Conservation (phyloP, 345 rosid species). For the Brassica rapa region DNA sequence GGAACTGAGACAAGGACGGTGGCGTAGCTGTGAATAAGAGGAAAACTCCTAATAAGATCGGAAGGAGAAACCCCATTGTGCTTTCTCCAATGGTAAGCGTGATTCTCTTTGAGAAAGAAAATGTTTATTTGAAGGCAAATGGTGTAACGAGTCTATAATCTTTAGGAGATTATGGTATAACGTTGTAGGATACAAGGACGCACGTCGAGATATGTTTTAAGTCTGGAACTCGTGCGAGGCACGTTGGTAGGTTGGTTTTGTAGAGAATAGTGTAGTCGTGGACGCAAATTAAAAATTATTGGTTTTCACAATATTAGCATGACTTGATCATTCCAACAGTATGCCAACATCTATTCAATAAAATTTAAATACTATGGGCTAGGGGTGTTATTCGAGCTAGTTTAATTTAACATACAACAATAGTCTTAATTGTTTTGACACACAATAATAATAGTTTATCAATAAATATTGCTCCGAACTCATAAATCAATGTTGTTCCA, state of each 20-base stretch:
- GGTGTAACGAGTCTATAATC: slow-evolving; percentile 23
- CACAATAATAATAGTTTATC: too few relatives aligned
- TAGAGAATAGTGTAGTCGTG: slow-evolving; percentile 30
- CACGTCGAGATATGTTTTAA: slow-evolving; percentile 34
- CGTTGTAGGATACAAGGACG: slow-evolving; percentile 35
- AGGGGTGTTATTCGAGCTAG: neutral
- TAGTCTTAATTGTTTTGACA: too few relatives aligned
- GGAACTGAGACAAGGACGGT: slow-evolving; percentile 48
- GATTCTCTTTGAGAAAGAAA: neutral
- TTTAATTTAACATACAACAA: neutral
- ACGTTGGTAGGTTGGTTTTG: slow-evolving; percentile 33
- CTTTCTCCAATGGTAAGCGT: neutral
- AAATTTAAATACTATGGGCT: neutral
- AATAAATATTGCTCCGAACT: too few relatives aligned
- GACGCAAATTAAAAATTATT: slow-evolving; percentile 21
- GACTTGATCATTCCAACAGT: slow-evolving; percentile 29
- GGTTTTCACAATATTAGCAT: slow-evolving; percentile 24
- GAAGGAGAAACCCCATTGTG: slow-evolving; percentile 24
- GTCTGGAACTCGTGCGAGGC: slow-evolving; percentile 28
- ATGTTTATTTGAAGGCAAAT: neutral
- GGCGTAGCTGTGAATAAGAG: slow-evolving; percentile 32
- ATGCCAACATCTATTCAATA: slow-evolving; percentile 2
- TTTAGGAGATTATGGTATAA: slow-evolving; percentile 17
- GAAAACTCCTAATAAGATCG: slow-evolving; percentile 27
- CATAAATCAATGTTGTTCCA: too few relatives aligned